A percentile compares a stretch with the other conserved stretches of the same genome.
These are phyloP conservation scores for Thelonectria discophora DNA, from an alignment of 2,329 filamentous ascomycete species.

Conservation along the genomic window DNA sequence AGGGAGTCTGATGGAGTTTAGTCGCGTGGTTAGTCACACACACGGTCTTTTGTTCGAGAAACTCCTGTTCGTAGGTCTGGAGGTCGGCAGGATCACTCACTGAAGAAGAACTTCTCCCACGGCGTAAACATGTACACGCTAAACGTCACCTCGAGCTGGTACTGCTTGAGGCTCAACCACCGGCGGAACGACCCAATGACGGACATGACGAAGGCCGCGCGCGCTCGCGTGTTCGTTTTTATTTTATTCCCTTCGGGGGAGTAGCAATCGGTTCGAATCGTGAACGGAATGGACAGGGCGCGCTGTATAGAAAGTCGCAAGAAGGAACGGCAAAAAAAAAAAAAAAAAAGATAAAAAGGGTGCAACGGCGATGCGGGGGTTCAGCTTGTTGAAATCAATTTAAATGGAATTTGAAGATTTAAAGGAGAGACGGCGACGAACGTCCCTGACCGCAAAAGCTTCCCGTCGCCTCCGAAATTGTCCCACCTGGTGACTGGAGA, in stretches of 20 bases:
- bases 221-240: neutral
- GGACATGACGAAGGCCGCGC: conserved; percentile 44
- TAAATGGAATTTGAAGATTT: conserved; percentile 8
- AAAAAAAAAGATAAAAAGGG: neutral
- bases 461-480: conserved; percentile 23
- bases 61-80: no score
- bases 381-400: conserved; percentile 1
- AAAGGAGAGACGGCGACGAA: conserved; percentile 16
- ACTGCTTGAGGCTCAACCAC: conserved; percentile 94
- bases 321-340: neutral
- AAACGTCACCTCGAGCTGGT: conserved; percentile 98
- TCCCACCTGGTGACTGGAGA: conserved; percentile 18
- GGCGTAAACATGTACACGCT: conserved; percentile 97
- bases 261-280: no score
- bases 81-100: conserved; percentile 62
- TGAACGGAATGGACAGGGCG: neutral
- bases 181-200: conserved; percentile 68
- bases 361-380: neutral
- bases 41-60: no score
- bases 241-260: neutral
- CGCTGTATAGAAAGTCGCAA: neutral
- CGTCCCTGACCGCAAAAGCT: conserved; percentile 7
- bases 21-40: neutral
- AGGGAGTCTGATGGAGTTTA: conserved; percentile 73
- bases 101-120: conserved; percentile 96